Evolutionary conservation across 257 asterid genomes (phyloP), one percentile per base, ranked within the genome.

Genomic region (Dorcoceras hygrometricum): DNA sequence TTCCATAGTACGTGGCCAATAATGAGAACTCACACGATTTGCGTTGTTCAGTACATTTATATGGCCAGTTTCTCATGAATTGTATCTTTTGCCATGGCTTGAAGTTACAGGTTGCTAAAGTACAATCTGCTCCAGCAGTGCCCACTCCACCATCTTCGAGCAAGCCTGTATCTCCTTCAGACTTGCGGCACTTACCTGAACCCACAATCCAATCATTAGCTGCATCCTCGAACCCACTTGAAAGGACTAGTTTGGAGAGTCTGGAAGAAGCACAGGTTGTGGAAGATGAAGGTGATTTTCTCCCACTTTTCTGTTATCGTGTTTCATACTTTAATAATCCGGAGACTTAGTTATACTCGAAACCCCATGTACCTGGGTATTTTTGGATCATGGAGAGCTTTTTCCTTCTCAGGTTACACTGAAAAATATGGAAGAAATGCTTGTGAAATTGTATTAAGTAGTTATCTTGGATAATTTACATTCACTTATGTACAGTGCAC

Each of bases 261-360:
- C 67, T 68, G 6, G 99, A 88, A 61, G 99, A 90, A 57, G 62
- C 86, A 66, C 73, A 83, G 25, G 84, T 82, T 59, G 27, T 80
- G 61, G 99, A 90, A 23, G 97, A 94, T 51, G 97, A 90, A 79
- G 88, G 97, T 90, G 64, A 70, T 58, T 72, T 57, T 71, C 53
- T 63, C 53, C 53, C 66, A 5, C 25, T 60, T 63, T 68, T 7
- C 28, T 62, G n/a, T 29, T 61, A 23, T 61, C 55, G 57, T 54
- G 32, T 77, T 46, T 23, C 51, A 5, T 57, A n/a, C n/a, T 56
- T 59, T n/a, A n/a, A n/a, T n/a, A n/a, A n/a, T 61, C 69, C 32
- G 55, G 28, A 55, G 50, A 29, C 19, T 16, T 58, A 51, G 46
- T 66, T 63, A 24, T 8, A 34, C 24, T 59, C 67, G 68, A 11